Percentiles rank a stretch among this genome's conserved stretches.
phyloP scores from a whole-genome alignment of 139 green algal species.

The Chlorella sorokiniana region DNA sequence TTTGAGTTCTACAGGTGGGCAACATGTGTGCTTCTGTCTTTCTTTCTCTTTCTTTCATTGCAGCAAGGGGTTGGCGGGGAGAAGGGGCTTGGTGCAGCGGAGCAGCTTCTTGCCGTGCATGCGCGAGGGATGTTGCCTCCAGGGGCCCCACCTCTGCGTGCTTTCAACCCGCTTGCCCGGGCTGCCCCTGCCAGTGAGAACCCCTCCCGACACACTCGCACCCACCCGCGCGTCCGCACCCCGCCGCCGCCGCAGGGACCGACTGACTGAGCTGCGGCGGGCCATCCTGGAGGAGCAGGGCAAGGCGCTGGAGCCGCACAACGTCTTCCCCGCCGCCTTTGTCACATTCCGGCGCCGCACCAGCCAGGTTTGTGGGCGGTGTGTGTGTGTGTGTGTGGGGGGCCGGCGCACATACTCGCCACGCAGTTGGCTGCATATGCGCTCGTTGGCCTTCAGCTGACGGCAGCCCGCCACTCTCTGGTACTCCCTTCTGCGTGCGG shows the following conservation, averaged over 20 bases:
- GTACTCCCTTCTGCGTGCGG: no score
- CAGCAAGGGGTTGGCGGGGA: no score
- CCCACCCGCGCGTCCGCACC: not conserved
- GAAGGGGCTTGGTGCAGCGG: no score
- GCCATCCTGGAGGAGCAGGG: conserved; percentile 49
- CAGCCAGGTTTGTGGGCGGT: not conserved
- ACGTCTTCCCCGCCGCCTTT: conserved; percentile 48
- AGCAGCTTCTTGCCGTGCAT: no score
- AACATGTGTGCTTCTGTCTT: not conserved
- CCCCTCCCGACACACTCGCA: not conserved
- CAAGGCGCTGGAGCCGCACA: conserved; percentile 5
- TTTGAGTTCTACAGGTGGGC: conserved; percentile 54
- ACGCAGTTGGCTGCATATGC: not conserved
- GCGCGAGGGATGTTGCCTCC: no score
- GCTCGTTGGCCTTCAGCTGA: not conserved
- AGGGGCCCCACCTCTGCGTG: no score
- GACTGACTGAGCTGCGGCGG: conserved; percentile 50
- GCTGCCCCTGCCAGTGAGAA: no score
- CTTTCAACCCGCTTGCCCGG: no score
- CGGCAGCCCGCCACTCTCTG: no score
- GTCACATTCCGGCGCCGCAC: conserved; percentile 51
- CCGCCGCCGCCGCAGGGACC: conserved; percentile 11
- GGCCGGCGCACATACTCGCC: not conserved
- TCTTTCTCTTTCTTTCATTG: no score
- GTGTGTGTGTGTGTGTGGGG: not conserved